Conservation (phyloP, 2,329 filamentous ascomycete genomes). For the Ascochyta viciae-villosae region DNA sequence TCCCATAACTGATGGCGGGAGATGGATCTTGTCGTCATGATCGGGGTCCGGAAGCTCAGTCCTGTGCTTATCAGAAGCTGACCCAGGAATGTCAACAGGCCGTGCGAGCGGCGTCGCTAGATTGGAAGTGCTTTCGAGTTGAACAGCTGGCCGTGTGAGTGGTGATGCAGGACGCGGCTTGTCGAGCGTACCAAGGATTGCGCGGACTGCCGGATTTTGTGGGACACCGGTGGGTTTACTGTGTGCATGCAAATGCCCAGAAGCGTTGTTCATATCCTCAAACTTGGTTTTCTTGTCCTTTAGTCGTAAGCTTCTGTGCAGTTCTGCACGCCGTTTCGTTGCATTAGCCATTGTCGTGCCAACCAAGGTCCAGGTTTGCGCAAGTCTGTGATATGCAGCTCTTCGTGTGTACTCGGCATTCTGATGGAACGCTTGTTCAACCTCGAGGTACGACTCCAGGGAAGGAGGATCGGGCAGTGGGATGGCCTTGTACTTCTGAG, state of each 20-base stretch:
- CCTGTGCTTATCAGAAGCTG: constrained; percentile 12
- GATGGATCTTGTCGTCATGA: constrained; percentile 44
- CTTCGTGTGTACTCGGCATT: constrained; percentile 63
- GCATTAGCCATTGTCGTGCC: constrained; percentile 60
- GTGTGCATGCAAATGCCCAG: constrained; percentile 29
- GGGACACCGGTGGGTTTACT: constrained; percentile 29
- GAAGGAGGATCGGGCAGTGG: constrained; percentile 49
- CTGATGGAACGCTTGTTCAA: constrained; percentile 56
- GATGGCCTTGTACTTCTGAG: constrained; percentile 54
- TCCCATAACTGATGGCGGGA: constrained; percentile 44
- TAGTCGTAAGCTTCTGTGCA: constrained; percentile 38
- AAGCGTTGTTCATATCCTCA: constrained; percentile 6
- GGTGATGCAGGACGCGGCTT: constrained; percentile 32
- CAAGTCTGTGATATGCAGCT: constrained; percentile 58
- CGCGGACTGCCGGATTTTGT: constrained; percentile 43
- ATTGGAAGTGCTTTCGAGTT: constrained; percentile 60
- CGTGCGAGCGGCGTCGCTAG: constrained; percentile 63
- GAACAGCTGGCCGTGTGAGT: constrained; percentile 38
- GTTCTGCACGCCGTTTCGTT: constrained; percentile 49
- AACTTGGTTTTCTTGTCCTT: constrained; percentile 28
- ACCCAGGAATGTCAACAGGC: constrained; percentile 41
- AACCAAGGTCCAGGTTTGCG: constrained; percentile 67
- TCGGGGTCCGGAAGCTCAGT: constrained; percentile 45
- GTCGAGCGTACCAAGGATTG: constrained; percentile 42
- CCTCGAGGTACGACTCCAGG: constrained; percentile 44